Evolutionary conservation across 1,284 basidiomycete genomes (phyloP), one percentile per base, ranked within the genome.

Genomic region (Leucoagaricus sp.): DNA sequence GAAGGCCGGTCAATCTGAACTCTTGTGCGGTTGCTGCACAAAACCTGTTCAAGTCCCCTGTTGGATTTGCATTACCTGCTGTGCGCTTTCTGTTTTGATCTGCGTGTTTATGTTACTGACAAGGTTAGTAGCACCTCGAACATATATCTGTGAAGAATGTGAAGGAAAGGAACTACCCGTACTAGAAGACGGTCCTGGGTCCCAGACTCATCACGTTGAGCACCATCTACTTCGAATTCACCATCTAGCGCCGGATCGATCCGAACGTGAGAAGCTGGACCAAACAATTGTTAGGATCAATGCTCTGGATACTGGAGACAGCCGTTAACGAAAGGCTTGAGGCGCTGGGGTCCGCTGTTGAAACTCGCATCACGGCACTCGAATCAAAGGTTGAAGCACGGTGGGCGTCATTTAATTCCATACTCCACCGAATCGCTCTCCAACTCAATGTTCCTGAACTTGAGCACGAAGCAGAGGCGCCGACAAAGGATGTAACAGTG

Each of bases 31-130:
- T 29, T 33, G 33, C 25, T 61, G 60, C 33, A 40, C 41, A n/a
- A 56, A 58, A 33, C 53, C 44, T n/a, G 45, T 61, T 21, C 46
- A n/a, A 9, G 17, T 55, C n/a, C n/a, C n/a, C 13, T 61, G 57
- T 41, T 61, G 57, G 57, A 49, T 58, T 13, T 61, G 60, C 29
- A 55, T 55, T 2, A 44, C 40, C 12, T 59, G 58, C 38, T 25
- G 54, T 53, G 17, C 34, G 54, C 48, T 6, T 34, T 7, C 13
- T 40, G 1, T 13, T 13, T 6, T 41, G 7, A 5, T 48, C 4
- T 17, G 3, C 38, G 19, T 4, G 17, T 17, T 21, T 17, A 13
- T n/a, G 33, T 9, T 28, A 15, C 15, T 26, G 25, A 25, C 26
- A 34, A n/a, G n/a, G n/a, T n/a, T n/a, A n/a, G 3, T 19, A 52